These are phyloP conservation scores for Poterioochromonas sp. DNA, from an alignment of 352 stramenopile species.

Conservation along the genomic window DNA sequence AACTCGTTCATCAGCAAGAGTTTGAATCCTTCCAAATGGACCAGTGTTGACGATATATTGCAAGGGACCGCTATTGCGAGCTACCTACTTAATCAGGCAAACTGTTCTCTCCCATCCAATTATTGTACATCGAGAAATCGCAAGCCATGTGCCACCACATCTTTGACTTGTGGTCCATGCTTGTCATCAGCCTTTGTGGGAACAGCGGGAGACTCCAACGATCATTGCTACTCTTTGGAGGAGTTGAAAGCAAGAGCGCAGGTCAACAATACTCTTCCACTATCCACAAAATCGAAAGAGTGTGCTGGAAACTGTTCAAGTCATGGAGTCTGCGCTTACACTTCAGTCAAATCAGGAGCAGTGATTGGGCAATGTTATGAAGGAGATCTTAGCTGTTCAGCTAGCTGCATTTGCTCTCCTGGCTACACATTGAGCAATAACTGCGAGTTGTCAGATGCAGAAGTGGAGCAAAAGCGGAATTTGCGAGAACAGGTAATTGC, in stretches of 20 bases:
- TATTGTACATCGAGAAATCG: constrained; percentile 19
- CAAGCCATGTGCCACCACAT: background rate
- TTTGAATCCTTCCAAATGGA: background rate
- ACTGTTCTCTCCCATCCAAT: constrained; percentile 25
- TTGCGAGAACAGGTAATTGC: background rate
- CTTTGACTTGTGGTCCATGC: constrained; percentile 24
- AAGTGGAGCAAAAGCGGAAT: background rate
- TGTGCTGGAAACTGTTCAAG: constrained; percentile 20
- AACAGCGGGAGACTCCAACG: constrained; percentile 3
- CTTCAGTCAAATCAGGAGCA: background rate
- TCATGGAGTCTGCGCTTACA: background rate
- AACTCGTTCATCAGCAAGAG: background rate
- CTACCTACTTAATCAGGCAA: constrained; percentile 23
- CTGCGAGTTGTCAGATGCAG: background rate
- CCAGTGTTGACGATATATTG: constrained; percentile 4
- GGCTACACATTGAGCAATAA: background rate
- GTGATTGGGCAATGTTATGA: background rate
- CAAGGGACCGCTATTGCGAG: constrained; percentile 2
- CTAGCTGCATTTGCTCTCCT: background rate
- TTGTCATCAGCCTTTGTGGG: constrained; percentile 9
- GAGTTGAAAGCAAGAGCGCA: background rate
- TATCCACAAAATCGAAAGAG: background rate
- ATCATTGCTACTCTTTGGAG: background rate
- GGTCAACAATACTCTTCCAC: constrained; percentile 12
- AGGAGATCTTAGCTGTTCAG: constrained; percentile 6